Evolutionary conservation across 768 basidiomycete species (phyloP).

Genomic region (Tricholomella constricta): DNA sequence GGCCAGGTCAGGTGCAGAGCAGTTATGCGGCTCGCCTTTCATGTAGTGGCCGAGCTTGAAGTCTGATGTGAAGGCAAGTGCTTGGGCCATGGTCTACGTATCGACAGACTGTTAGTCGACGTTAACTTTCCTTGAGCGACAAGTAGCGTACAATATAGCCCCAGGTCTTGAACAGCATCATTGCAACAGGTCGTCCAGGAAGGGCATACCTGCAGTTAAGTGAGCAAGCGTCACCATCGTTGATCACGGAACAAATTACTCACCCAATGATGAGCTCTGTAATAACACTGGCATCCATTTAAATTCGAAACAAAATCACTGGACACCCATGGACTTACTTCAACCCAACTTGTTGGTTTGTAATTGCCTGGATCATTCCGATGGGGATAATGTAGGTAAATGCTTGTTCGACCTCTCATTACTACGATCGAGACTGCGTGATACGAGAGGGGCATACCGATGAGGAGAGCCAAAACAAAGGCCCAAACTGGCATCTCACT

Average conservation of each 20-base stretch:
- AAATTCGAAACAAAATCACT: too few species aligned
- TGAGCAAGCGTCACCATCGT: conserved; percentile 25
- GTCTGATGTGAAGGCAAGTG: conserved; percentile 69
- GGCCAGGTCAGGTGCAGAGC: too few species aligned
- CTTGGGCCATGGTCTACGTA: conserved; percentile 56
- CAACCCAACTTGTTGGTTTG: conserved; percentile 76
- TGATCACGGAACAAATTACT: too few species aligned
- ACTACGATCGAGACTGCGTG: conserved; percentile 17
- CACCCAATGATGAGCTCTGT: conserved; percentile 83
- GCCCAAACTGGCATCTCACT: conserved; percentile 42
- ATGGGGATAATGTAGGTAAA: conserved; percentile 76
- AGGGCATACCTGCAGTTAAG: conserved; percentile 58
- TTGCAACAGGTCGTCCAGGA: conserved; percentile 77
- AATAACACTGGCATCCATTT: too few species aligned
- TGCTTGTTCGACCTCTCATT: conserved; percentile 22
- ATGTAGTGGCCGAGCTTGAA: conserved; percentile 82
- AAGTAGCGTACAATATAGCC: conserved; percentile 67
- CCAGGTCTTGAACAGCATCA: conserved; percentile 88
- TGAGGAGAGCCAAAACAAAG: conserved; percentile 70
- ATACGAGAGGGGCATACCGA: conserved; percentile 38
- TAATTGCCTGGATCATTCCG: conserved; percentile 71
- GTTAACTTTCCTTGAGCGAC: conserved; percentile 51
- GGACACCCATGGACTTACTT: too few species aligned
- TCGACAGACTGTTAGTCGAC: background rate
- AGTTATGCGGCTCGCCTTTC: too few species aligned